Conservation (phyloP, 345 rosid species). For the Lepidium aucheri region DNA sequence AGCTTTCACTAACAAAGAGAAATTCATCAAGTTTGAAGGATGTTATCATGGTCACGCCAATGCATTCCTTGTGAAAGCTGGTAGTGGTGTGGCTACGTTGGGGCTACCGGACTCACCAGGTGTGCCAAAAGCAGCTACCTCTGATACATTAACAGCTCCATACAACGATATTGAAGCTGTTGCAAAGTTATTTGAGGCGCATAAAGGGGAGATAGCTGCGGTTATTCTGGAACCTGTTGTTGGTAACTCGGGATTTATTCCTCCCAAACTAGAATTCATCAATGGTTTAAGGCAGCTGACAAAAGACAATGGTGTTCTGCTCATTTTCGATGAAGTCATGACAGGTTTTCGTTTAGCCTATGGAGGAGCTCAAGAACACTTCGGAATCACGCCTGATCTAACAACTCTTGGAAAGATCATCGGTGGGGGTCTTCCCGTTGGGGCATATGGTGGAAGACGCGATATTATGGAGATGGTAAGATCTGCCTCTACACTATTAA, state of each 20-base stretch:
- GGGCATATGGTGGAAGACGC: constrained; percentile 91
- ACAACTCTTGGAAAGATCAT: constrained; percentile 88
- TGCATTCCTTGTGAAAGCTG: constrained; percentile 91
- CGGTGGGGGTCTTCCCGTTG: constrained; percentile 88
- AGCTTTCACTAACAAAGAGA: constrained; percentile 64
- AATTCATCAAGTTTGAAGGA: constrained; percentile 86
- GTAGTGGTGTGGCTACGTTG: constrained; percentile 93
- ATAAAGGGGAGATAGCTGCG: constrained; percentile 72
- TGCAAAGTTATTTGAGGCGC: constrained; percentile 42
- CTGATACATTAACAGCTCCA: constrained; percentile 69
- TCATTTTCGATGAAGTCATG: constrained; percentile 94
- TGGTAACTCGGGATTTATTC: constrained; percentile 81
- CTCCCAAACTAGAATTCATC: constrained; percentile 69
- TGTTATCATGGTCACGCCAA: constrained; percentile 98
- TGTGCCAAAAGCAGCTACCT: constrained; percentile 81
- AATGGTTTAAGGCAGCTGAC: constrained; percentile 45
- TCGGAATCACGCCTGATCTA: constrained; percentile 71
- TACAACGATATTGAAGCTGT: constrained; percentile 62
- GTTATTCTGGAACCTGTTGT: constrained; percentile 88
- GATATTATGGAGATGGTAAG: constrained; percentile 91
- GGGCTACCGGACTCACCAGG: constrained; percentile 96
- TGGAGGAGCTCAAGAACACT: constrained; percentile 93
- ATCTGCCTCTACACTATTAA: not conserved
- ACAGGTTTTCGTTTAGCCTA: constrained; percentile 83
- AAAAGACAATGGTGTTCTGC: constrained; percentile 56